phyloP scores from a whole-genome alignment of 305 asterid genomes.

The Solanum aculeatissimum region DNA sequence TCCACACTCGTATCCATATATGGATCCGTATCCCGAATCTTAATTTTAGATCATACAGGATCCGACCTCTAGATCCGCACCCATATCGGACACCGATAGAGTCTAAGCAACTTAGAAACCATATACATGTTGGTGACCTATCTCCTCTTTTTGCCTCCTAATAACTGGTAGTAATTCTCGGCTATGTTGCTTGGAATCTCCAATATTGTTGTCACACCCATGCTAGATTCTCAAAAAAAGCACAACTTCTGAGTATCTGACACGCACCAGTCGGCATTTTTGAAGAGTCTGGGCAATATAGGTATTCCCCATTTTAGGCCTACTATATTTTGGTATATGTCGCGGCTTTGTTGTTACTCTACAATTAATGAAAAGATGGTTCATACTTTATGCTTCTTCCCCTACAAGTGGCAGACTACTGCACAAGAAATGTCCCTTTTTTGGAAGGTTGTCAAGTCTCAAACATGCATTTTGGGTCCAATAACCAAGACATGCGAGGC shows the following conservation, averaged over 20 bases:
- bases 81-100: too few relatives aligned
- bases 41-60: too few relatives aligned
- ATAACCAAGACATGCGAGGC: not conserved
- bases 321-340: not conserved
- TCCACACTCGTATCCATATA: too few relatives aligned
- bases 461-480: not conserved
- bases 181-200: not conserved
- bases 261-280: not conserved
- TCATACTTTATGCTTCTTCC: not conserved
- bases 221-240: not conserved
- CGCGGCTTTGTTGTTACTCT: not conserved
- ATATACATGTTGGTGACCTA: not conserved
- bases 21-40: too few relatives aligned
- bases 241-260: not conserved
- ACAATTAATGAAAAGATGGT: not conserved
- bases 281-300: not conserved
- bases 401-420: not conserved
- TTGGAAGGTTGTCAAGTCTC: not conserved
- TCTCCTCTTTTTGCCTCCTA: not conserved
- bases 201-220: not conserved
- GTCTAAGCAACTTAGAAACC: not conserved
- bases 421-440: not conserved
- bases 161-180: not conserved
- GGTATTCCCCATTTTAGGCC: not conserved
- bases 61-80: too few relatives aligned